Base-by-base conservation (phyloP, 768 basidiomycete species). In the Amyloporia xantha region DNA sequence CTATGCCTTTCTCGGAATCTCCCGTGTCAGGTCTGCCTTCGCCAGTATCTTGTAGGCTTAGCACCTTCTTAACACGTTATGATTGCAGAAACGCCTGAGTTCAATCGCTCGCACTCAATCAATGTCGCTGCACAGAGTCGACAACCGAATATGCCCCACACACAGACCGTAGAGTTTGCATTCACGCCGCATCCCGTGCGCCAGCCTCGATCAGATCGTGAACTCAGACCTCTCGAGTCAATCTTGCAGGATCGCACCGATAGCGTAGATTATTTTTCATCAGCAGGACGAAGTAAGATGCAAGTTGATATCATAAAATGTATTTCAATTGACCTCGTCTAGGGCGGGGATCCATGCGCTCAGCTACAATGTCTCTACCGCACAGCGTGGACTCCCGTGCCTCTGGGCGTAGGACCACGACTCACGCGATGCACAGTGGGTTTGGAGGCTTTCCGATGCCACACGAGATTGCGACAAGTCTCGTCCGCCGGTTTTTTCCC, bases 401-500 rank as follows among this genome's bases (percentile, higher is more conserved):
- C 20, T 55, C 50, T 11, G 36, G 58, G 19, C 58, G 49, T 15
- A 57, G 40, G 30, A 50, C 53, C 4, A 55, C 35, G 41, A 61
- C 48, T 10, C 54, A 50, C 52, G 42, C 53, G 9, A 76, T 69
- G 56, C 66, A 77, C 50, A 70, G 70, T 36, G 79, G 69, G 15
- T 81, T 84, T 47, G 86, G 86, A 24, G 86, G 86, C 1, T 89
- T 88, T 62, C 86, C 86, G 1, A 82, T 82, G 73, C 84, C 84
- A 0, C 74, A 73, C 59, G 63, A 75, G 47, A 66, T 88, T 24
- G 49, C 82, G 11, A 74, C 68, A 2, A 64, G 59, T 9, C 51
- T 85, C 1, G 66, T 91, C 24, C 54, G 67, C 9, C 68, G 68
- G 21, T 63, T 84, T 26, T 88, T 93, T 44, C 94, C 93, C 0